Evolutionary conservation across 805 yeast species (phyloP), one percentile per base, ranked within the genome.

Genomic region (Torulaspora microellipsoides): DNA sequence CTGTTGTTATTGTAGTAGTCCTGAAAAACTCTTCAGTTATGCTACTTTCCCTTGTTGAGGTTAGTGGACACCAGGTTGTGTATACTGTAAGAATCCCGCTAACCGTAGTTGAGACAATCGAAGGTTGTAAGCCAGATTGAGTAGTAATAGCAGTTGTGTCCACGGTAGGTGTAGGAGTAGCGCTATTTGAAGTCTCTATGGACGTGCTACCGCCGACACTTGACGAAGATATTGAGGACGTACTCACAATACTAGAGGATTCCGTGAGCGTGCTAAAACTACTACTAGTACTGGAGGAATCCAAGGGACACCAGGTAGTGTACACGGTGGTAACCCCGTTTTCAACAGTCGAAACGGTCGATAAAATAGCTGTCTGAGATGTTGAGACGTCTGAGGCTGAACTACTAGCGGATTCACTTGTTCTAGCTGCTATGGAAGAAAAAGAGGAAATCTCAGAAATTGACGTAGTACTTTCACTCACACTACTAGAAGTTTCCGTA

Each of bases 41-140:
- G 8, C 7, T 20, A 20, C 7, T 20, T 20, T 20, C 25, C 8
- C 25, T 20, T 20, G 25, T 17, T 17, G 20, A 17, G 20, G 20
- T 62, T 54, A 60, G 45, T 31, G 74, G 73, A 48, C 72, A 68
- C 58, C 67, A 68, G 5, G 73, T 69, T 12, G 73, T 67, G 62
- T 65, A 75, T 14, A 56, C 56, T 11, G 73, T 73, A 34, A 40
- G 60, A 3, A 47, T 45, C 12, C 72, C 66, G 15, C 45, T 45
- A 11, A 44, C 39, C 4, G 66, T 58, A 4, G 58, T 53, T 6
- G 69, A 62, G 13, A 62, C 55, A 36, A 69, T 60, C 27, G 68
- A 60, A 10, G 32, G 47, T 15, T 31, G 31, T 15, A 30, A 34
- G 8, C 25, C 7, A 20, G 36, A 20, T 5, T 13, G 13, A 34